Evolutionary conservation across 73 alveolate species (phyloP).

Genomic region (Breviolum minutum): DNA sequence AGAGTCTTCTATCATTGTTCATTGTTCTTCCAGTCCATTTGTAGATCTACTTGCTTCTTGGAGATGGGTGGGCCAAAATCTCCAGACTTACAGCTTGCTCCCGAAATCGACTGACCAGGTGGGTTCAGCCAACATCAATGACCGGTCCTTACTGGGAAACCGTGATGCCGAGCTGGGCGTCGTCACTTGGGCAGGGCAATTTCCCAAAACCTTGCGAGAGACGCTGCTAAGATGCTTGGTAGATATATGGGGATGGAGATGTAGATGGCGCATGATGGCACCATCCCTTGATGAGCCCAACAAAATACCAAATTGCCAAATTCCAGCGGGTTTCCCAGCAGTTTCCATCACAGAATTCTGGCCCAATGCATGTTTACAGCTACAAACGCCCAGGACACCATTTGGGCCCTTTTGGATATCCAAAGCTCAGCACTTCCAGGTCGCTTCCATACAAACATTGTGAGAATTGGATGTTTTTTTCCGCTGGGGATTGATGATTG

Average conservation of each 20-base stretch:
- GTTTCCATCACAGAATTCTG: too few relatives aligned
- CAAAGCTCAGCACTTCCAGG: conserved; percentile 29
- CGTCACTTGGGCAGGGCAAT: neutral
- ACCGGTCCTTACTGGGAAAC: conserved; percentile 61
- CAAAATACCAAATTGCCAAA: too few relatives aligned
- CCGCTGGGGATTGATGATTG: too few relatives aligned
- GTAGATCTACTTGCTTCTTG: too few relatives aligned
- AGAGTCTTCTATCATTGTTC: too few relatives aligned
- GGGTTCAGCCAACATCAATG: conserved; percentile 81
- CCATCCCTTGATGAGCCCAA: too few relatives aligned
- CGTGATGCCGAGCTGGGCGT: conserved; percentile 65
- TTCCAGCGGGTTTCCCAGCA: too few relatives aligned
- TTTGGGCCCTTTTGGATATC: neutral
- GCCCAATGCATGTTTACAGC: neutral
- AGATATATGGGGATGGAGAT: neutral
- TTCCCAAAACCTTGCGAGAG: neutral
- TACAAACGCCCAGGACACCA: neutral
- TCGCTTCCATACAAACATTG: too few relatives aligned
- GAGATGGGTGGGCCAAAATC: too few relatives aligned
- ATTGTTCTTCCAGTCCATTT: too few relatives aligned
- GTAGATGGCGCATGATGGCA: neutral
- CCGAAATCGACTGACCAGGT: neutral
- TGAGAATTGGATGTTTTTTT: too few relatives aligned
- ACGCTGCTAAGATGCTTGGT: conserved; percentile 17
- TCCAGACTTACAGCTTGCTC: neutral